phyloP scores from a whole-genome alignment of 2,329 filamentous ascomycete genomes.

The Alternaria brassicae region DNA sequence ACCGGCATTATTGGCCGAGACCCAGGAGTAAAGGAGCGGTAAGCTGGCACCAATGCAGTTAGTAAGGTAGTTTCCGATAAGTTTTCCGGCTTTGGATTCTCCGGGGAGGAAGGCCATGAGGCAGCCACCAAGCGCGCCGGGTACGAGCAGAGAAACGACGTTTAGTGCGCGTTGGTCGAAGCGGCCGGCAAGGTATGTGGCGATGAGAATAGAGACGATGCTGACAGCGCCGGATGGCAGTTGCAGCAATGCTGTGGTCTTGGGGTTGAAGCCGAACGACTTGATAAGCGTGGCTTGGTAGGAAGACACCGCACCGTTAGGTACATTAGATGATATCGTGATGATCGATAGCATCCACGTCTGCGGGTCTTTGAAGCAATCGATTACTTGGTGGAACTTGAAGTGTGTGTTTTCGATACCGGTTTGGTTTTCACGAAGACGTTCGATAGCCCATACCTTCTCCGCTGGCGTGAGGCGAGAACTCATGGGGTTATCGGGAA shows the following conservation, averaged over 20 bases:
- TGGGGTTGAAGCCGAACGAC: slow-evolving; percentile 49
- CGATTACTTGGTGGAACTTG: slow-evolving; percentile 54
- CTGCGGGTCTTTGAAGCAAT: slow-evolving; percentile 56
- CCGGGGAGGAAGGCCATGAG: slow-evolving; percentile 33
- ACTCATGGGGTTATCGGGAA: slow-evolving; percentile 58
- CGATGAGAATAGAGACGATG: slow-evolving; percentile 31
- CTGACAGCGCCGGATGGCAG: slow-evolving; percentile 35
- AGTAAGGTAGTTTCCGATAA: slow-evolving; percentile 55
- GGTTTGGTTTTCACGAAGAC: slow-evolving; percentile 56
- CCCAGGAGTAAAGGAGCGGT: slow-evolving; percentile 49
- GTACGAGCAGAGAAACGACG: slow-evolving; percentile 26
- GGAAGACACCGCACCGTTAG: slow-evolving; percentile 50
- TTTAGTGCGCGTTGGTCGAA: slow-evolving; percentile 34
- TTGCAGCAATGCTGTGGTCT: slow-evolving; percentile 41
- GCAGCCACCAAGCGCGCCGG: slow-evolving; percentile 28
- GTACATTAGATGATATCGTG: slow-evolving; percentile 38
- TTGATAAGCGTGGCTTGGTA: slow-evolving; percentile 40
- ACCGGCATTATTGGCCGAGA: slow-evolving; percentile 55
- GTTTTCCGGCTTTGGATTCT: slow-evolving; percentile 23
- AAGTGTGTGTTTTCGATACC: slow-evolving; percentile 60
- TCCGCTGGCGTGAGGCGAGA: slow-evolving; percentile 27
- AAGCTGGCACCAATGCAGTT: slow-evolving; percentile 49
- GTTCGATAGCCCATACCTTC: slow-evolving; percentile 45
- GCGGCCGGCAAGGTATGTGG: slow-evolving; percentile 32
- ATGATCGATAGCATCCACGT: slow-evolving; percentile 48